Conservation (phyloP, 2,329 filamentous ascomycete species). For the Keithomyces neogunnii region DNA sequence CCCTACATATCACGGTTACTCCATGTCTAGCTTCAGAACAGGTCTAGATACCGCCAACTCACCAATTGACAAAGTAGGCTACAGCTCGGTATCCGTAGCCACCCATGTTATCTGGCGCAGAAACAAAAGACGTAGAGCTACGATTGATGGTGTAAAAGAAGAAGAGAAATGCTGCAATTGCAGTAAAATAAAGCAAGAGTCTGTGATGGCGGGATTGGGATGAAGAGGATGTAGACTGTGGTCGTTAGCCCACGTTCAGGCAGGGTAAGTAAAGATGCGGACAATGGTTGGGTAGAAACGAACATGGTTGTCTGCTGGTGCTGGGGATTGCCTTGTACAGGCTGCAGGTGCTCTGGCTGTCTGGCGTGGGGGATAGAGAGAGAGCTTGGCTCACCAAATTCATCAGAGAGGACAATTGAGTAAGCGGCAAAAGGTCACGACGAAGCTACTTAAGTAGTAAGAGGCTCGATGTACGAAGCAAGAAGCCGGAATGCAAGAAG, state of each 20-base stretch:
- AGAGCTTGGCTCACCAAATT: background rate
- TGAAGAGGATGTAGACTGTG: background rate
- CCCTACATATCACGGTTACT: slow-evolving; percentile 33
- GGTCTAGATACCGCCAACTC: slow-evolving; percentile 7
- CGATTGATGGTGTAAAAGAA: background rate
- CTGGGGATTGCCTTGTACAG: background rate
- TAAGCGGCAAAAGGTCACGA: background rate
- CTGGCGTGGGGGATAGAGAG: background rate
- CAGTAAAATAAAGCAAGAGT: background rate
- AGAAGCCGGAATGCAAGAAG: too few relatives aligned
- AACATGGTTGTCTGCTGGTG: background rate
- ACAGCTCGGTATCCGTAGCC: slow-evolving; percentile 52
- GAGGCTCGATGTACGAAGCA: too few relatives aligned
- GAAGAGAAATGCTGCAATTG: background rate
- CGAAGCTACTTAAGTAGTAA: background rate
- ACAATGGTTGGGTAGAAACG: background rate
- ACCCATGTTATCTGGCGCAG: slow-evolving; percentile 4
- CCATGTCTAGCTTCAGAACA: background rate
- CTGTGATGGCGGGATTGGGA: background rate
- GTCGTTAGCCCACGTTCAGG: background rate
- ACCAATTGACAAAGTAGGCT: slow-evolving; percentile 68
- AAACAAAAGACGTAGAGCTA: background rate
- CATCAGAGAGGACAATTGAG: background rate
- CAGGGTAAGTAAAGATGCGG: background rate
- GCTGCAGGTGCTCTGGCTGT: background rate